Percentiles rank a stretch among this genome's conserved stretches.
These are phyloP conservation scores for Lunularia cruciata DNA, from an alignment of 225 moss, liverwort and hornwort species.

Conservation along the genomic window DNA sequence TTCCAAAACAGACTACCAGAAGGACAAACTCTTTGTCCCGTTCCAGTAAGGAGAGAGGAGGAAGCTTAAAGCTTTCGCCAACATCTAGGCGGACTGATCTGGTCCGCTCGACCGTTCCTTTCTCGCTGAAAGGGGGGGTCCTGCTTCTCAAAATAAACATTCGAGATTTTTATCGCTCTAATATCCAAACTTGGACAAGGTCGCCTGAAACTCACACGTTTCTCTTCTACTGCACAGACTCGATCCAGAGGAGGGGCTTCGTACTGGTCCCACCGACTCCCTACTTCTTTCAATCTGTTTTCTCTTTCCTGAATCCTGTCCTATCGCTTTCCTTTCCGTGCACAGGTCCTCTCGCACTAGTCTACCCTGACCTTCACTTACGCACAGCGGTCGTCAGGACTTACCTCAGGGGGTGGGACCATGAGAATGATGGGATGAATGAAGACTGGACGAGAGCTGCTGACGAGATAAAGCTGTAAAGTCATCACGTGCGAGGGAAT, in stretches of 20 bases:
- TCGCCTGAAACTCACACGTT: background rate
- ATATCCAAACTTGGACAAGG: background rate
- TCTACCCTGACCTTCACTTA: background rate
- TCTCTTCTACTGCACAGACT: background rate
- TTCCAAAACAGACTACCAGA: background rate
- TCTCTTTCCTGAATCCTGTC: too few relatives aligned
- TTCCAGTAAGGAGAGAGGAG: background rate
- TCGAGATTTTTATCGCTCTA: background rate
- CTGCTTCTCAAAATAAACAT: too few relatives aligned
- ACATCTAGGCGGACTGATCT: background rate
- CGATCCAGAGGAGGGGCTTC: background rate
- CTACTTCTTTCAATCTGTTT: too few relatives aligned
- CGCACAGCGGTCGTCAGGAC: background rate
- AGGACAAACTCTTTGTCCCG: background rate
- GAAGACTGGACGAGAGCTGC: background rate
- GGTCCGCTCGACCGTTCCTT: background rate
- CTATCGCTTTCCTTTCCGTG: slow-evolving; percentile 7
- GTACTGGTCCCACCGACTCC: background rate
- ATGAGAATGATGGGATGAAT: background rate
- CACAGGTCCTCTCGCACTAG: background rate
- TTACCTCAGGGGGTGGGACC: background rate
- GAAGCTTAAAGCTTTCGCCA: background rate
- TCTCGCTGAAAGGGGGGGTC: too few relatives aligned
- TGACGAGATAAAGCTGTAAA: background rate
- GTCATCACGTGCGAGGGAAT: slow-evolving; percentile 1